Conservation (phyloP, 441 rosid species). For the Corymbia calophylla region DNA sequence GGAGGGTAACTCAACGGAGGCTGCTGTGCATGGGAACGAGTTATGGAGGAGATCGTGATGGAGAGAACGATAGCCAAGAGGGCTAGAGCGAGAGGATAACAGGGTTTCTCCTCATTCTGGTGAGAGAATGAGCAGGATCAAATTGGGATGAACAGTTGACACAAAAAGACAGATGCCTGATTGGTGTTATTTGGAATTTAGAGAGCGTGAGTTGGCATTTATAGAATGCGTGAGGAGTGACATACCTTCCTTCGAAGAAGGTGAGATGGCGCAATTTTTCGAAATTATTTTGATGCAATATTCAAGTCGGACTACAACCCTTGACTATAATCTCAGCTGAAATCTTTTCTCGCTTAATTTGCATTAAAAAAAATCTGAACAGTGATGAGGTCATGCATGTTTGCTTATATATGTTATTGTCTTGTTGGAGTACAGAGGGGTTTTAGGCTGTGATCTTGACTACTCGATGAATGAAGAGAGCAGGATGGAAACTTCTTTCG, state of each 20-base stretch:
- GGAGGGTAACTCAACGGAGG: conserved; percentile 4
- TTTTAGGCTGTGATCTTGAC: conserved; percentile 19
- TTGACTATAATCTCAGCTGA: conserved; percentile 1
- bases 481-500: neutral
- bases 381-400: neutral
- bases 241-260: neutral
- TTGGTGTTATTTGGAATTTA: neutral
- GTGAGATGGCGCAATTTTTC: conserved; percentile 1
- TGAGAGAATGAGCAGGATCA: neutral
- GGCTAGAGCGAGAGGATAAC: conserved; percentile 1
- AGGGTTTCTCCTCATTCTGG: conserved; percentile 5
- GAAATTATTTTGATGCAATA: neutral
- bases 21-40: conserved; percentile 12
- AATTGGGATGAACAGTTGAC: neutral
- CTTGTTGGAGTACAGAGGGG: conserved; percentile 14
- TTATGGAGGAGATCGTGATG: conserved; percentile 10
- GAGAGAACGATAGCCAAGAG: conserved; percentile 10
- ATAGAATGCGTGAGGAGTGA: neutral
- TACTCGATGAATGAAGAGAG: neutral
- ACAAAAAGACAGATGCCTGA: neutral
- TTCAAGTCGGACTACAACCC: neutral
- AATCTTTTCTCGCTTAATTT: neutral
- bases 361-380: neutral
- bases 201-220: neutral
- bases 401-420: neutral